Evolutionary conservation across 768 basidiomycete genomes (phyloP).

Genomic region (Strobilomyces dryophilus): DNA sequence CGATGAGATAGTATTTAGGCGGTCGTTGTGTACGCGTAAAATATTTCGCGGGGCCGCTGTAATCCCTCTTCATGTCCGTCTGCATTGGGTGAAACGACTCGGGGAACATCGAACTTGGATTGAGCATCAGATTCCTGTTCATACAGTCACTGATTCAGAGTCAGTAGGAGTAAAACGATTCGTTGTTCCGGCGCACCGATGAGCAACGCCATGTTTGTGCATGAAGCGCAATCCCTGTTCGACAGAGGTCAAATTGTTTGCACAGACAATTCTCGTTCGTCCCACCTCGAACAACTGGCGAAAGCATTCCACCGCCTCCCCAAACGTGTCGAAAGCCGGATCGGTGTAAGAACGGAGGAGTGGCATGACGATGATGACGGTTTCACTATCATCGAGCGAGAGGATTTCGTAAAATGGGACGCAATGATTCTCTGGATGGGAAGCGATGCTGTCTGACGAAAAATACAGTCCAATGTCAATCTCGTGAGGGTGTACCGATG

Average conservation of each 20-base stretch:
- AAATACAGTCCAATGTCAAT: constrained; percentile 27
- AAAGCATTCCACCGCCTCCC: constrained; percentile 33
- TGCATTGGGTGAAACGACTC: constrained; percentile 25
- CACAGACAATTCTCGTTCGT: not conserved
- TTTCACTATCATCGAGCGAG: not conserved
- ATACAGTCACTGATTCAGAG: constrained; percentile 22
- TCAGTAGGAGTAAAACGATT: not conserved
- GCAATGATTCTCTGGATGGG: constrained; percentile 30
- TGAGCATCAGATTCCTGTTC: constrained; percentile 32
- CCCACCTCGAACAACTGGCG: constrained; percentile 31
- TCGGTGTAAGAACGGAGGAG: not conserved
- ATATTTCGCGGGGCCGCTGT: constrained; percentile 16
- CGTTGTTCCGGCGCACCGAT: constrained; percentile 2
- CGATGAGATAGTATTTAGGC: constrained; percentile 15
- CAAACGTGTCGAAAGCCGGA: constrained; percentile 27
- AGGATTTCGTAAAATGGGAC: constrained; percentile 29
- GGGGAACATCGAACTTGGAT: constrained; percentile 22
- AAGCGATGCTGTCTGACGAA: not conserved
- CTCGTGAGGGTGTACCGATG: constrained; percentile 22
- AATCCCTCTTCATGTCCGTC: constrained; percentile 14
- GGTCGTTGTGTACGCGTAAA: constrained; percentile 29
- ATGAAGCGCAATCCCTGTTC: constrained; percentile 14
- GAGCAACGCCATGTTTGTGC: constrained; percentile 19
- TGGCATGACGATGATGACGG: constrained; percentile 4
- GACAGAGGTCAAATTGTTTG: not conserved